A percentile compares a stretch with the other conserved stretches of the same genome.
phyloP scores from a whole-genome alignment of 495 filamentous ascomycete genomes.

The Aspergillus hancockii region DNA sequence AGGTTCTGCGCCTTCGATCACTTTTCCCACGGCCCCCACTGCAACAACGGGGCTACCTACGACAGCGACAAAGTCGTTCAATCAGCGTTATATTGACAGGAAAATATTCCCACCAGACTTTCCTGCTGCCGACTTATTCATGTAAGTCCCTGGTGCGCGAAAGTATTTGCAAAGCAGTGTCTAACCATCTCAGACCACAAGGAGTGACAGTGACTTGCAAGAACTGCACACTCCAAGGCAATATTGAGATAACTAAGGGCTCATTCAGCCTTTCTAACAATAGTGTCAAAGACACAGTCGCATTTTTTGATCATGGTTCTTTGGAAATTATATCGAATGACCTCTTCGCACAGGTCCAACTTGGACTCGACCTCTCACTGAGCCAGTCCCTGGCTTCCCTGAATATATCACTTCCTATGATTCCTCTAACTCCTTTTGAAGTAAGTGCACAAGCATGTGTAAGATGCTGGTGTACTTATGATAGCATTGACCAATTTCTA shows the following conservation, averaged over 20 bases:
- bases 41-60: neutral
- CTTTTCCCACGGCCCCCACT: neutral
- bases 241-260: constrained; percentile 27
- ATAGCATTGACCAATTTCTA: neutral
- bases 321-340: constrained; percentile 24
- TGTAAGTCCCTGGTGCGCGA: constrained; percentile 4
- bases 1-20: neutral
- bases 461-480: neutral
- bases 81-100: neutral
- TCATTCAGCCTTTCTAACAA: constrained; percentile 20
- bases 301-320: constrained; percentile 25
- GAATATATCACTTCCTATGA: constrained; percentile 23
- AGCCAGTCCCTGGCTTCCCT: constrained; percentile 11
- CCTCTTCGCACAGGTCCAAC: constrained; percentile 31
- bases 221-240: constrained; percentile 29
- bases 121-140: neutral
- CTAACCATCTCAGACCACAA: neutral
- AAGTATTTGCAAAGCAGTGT: neutral
- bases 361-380: constrained; percentile 20
- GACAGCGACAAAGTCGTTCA: constrained; percentile 3
- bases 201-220: constrained; percentile 28
- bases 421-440: constrained; percentile 28
- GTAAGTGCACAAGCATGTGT: constrained; percentile 9
- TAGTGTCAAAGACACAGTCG: constrained; percentile 13
- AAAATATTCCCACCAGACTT: constrained; percentile 1